These are phyloP conservation scores for Breynia disticha DNA, from an alignment of 441 rosid genomes.

Conservation along the genomic window DNA sequence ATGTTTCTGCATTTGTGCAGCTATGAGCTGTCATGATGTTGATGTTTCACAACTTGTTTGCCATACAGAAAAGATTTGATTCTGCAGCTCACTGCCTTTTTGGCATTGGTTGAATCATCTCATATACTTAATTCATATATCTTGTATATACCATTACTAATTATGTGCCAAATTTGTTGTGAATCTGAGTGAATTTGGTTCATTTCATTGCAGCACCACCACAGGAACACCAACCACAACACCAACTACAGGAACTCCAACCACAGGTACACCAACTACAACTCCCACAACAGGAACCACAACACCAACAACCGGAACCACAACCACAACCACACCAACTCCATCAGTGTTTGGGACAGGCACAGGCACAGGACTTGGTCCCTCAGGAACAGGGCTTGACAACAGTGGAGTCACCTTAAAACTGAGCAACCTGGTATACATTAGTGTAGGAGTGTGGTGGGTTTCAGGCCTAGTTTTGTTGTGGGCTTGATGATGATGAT, in stretches of 20 bases:
- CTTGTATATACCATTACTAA: not conserved
- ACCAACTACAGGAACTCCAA: constrained; percentile 5
- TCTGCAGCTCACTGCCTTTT: not conserved
- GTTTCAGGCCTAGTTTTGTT: constrained; percentile 26
- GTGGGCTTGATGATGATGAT: constrained; percentile 21
- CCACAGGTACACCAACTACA: not conserved
- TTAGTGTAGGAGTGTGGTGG: constrained; percentile 17
- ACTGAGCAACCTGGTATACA: constrained; percentile 17
- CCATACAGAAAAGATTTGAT: not conserved
- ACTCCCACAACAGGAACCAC: not conserved
- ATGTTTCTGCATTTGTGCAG: not conserved
- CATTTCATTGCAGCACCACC: constrained; percentile 19
- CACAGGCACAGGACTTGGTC: constrained; percentile 26
- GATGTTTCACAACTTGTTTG: constrained; percentile 16
- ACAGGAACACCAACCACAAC: constrained; percentile 5
- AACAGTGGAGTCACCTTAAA: constrained; percentile 21
- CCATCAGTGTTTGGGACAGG: constrained; percentile 9
- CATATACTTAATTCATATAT: not conserved
- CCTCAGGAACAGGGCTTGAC: constrained; percentile 24
- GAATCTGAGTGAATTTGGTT: not conserved
- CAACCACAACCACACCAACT: not conserved
- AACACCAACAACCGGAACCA: not conserved
- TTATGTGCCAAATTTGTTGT: not conserved
- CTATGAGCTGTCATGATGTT: constrained; percentile 30
- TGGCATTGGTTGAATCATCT: constrained; percentile 12